Percentiles rank a stretch among this genome's conserved stretches.
Evolutionary conservation across 2,329 filamentous ascomycete genomes (phyloP).

Genomic region (Clonostachys rhizophaga): DNA sequence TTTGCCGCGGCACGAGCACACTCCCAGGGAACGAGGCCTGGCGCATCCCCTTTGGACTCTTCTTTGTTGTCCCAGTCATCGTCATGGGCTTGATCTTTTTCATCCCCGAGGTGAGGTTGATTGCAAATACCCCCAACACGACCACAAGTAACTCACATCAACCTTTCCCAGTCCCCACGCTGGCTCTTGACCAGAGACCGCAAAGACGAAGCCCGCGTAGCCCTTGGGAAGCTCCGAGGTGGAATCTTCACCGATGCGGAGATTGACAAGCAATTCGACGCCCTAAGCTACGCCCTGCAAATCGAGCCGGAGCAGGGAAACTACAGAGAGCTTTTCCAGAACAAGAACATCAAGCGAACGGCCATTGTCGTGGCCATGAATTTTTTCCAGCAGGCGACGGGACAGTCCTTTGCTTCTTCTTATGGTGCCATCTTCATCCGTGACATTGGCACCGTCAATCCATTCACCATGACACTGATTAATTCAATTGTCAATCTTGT

Average conservation of each 20-base stretch:
- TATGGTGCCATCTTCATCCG: constrained; percentile 21
- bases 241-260: constrained; percentile 13
- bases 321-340: constrained; percentile 9
- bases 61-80: constrained; percentile 22
- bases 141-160: constrained; percentile 5
- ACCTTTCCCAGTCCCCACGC: constrained; percentile 12
- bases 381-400: constrained; percentile 19
- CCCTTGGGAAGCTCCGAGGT: constrained; percentile 12
- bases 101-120: constrained; percentile 15
- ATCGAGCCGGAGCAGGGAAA: constrained; percentile 8
- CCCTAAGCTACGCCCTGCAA: constrained; percentile 11
- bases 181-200: constrained; percentile 19
- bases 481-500: constrained; percentile 6
- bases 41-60: constrained; percentile 24
- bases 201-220: constrained; percentile 14
- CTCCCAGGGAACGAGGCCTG: constrained; percentile 19
- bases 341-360: constrained; percentile 11
- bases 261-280: constrained; percentile 10
- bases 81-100: constrained; percentile 17
- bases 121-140: no score
- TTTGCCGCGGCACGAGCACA: constrained; percentile 19
- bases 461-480: constrained; percentile 13
- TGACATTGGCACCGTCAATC: constrained; percentile 16
- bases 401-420: constrained; percentile 14
- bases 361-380: constrained; percentile 14